Base-by-base conservation (phyloP, 805 yeast genomes). In the Schwanniomyces pseudopolymorphus region DNA sequence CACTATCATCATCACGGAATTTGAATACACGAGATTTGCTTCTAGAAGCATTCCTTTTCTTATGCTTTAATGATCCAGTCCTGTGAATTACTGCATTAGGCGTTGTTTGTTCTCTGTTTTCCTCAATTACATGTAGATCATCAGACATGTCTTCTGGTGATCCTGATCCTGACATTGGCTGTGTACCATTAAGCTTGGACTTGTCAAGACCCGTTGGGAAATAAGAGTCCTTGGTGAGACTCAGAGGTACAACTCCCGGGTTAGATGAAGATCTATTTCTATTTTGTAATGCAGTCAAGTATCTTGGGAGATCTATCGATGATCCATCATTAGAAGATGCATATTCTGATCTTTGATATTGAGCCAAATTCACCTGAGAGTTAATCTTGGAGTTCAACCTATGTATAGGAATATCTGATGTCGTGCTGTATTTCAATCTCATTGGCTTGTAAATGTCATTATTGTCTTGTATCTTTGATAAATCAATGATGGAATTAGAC, bases 401-500 rank as follows among this genome's bases (percentile, higher is more conserved):
- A 42, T 66, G 69, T 20, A 70, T 64, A 9, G 77, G 72, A 26
- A 72, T 67, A 26, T 71, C 73, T 10, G 62, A 61, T 2, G 74
- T 60, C 41, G 60, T 64, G 24, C 74, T 64, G 50, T 72, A 72
- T 46, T 59, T 60, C 46, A 71, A 59, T 46, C 63, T 67, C 60
- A 72, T 60, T 13, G 78, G 78, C 39, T 56, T 61, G 43, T 67
- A 66, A 28, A 68, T 66, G 11, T 67, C 73, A 43, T 68, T 63
- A 49, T 68, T 65, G 27, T 61, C 60, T 13, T 55, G 42, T 28
- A 72, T 51, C 45, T 70, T 70, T 22, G 67, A 54, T 41, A 72
- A 59, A 50, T 72, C 75, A 20, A 72, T 66, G 13, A 71, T 69
- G 5, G 75, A 69, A 47, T 72, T 72, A 41, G 63, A 58, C 44